Conservation (phyloP, 2,329 filamentous ascomycete species). For the Capronia coronata region DNA sequence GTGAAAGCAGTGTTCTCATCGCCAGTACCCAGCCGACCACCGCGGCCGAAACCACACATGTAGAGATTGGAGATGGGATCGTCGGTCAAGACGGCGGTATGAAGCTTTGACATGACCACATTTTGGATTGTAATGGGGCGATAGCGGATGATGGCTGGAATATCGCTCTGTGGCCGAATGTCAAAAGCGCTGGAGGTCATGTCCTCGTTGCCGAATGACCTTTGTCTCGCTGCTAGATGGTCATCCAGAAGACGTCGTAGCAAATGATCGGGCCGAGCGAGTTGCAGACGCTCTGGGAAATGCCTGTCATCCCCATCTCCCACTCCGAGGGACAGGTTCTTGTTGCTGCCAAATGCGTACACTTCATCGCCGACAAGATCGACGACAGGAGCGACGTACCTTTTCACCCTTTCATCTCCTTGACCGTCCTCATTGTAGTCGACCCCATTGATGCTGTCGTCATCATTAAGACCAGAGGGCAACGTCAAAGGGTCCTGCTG, state of each 20-base stretch:
- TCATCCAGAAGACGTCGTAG: constrained; percentile 67
- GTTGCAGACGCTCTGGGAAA: constrained; percentile 73
- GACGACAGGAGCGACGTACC: constrained; percentile 32
- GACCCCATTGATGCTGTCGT: constrained; percentile 31
- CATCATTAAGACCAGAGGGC: constrained; percentile 26
- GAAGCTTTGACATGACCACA: constrained; percentile 81
- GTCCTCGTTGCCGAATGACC: constrained; percentile 29
- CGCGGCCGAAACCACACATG: constrained; percentile 83
- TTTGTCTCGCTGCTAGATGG: constrained; percentile 44
- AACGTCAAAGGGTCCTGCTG: constrained; percentile 32
- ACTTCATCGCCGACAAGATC: constrained; percentile 68
- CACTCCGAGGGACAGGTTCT: constrained; percentile 84
- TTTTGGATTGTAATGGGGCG: constrained; percentile 71
- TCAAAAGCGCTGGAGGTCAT: constrained; percentile 25
- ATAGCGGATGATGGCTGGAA: constrained; percentile 67
- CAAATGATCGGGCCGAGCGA: constrained; percentile 72
- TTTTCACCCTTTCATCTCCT: constrained; percentile 28
- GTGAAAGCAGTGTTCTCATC: constrained; percentile 85
- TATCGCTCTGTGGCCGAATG: constrained; percentile 43
- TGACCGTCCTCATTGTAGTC: constrained; percentile 47
- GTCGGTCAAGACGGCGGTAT: constrained; percentile 78
- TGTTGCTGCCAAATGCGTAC: constrained; percentile 93
- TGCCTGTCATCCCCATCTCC: constrained; percentile 95
- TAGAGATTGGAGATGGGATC: constrained; percentile 88
- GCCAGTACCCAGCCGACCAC: constrained; percentile 80